Evolutionary conservation across 2,329 filamentous ascomycete genomes (phyloP), one percentile per base, ranked within the genome.

Genomic region (Macrophomina pseudophaseolina): DNA sequence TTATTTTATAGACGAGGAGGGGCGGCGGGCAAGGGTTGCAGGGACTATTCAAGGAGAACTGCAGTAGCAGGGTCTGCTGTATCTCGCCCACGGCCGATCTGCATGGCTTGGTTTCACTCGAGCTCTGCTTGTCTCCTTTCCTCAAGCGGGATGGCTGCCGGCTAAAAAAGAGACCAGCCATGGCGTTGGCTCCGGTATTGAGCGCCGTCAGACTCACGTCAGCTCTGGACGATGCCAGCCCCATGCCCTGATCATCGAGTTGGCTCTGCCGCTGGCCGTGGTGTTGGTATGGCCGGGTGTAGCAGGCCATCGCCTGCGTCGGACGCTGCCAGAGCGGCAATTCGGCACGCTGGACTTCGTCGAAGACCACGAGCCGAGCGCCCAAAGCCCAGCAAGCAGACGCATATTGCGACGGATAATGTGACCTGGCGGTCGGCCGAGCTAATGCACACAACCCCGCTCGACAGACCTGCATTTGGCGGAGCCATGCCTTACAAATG

Each of bases 1-100:
- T 23, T 12, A 12, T 18, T 62, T 23, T 23, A 23, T 23, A 23
- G 23, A 3, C 23, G 23, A 23, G 23, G 23, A 23, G 16, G 42
- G n/a, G 30, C 1, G 8, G 16, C 30, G 23, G 40, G 16, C 12
- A 14, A 23, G 14, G 16, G 30, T 14, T 32, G 40, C 56, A 60
- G 56, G 58, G 58, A 32, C 12, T 28, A 35, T 62, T 9, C 58
- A 49, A 49, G 56, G 56, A 60, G 42, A 48, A 35, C 12, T 11
- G 28, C 35, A 11, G 54, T 44, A 5, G 18, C 38, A 30, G 54
- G n/a, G 54, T 16, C 35, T 35, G n/a, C 33, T 11, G 42, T n/a
- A 35, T 49, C 58, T 23, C 14, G 42, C n/a, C 58, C 32, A 38
- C 44, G 58, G 58, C 33, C 38, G 58, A 62, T 62, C 58, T 51